Conservation (phyloP, 805 yeast species). For the Monosporozyma aquatica region DNA sequence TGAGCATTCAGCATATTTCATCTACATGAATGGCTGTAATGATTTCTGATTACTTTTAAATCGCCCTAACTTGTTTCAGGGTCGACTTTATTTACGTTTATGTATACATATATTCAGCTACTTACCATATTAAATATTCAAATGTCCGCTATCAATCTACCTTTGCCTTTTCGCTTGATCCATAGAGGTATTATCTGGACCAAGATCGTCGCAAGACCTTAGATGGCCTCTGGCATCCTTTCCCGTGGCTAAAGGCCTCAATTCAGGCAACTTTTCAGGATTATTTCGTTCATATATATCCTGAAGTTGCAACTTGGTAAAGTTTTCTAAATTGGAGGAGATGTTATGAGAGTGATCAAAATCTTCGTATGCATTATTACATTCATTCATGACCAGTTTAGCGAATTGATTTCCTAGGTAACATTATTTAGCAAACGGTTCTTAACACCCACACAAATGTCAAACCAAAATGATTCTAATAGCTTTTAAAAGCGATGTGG, state of each 20-base stretch:
- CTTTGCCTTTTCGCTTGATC: conserved; percentile 1
- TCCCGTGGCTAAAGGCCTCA: conserved; percentile 6
- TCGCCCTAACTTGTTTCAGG: background rate
- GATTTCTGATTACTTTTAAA: conserved; percentile 12
- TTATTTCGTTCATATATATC: conserved; percentile 11
- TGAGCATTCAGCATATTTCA: conserved; percentile 34
- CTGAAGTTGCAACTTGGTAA: conserved; percentile 1
- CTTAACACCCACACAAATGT: no score
- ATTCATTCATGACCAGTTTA: no score
- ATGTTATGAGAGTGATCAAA: conserved; percentile 2
- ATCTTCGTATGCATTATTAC: conserved; percentile 9
- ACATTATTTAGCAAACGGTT: no score
- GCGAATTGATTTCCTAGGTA: no score
- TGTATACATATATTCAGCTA: background rate
- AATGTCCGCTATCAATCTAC: no score
- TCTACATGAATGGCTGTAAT: conserved; percentile 29
- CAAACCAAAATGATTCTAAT: no score
- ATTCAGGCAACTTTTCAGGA: conserved; percentile 7
- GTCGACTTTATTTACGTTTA: no score
- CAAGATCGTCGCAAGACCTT: conserved; percentile 3
- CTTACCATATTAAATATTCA: background rate
- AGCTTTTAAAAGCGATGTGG: no score
- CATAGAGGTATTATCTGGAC: background rate
- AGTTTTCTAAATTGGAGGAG: background rate
- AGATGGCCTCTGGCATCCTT: background rate